A percentile compares a stretch with the other conserved stretches of the same genome.
phyloP scores from a whole-genome alignment of 129 eudicot species.

The Arctium lappa region DNA sequence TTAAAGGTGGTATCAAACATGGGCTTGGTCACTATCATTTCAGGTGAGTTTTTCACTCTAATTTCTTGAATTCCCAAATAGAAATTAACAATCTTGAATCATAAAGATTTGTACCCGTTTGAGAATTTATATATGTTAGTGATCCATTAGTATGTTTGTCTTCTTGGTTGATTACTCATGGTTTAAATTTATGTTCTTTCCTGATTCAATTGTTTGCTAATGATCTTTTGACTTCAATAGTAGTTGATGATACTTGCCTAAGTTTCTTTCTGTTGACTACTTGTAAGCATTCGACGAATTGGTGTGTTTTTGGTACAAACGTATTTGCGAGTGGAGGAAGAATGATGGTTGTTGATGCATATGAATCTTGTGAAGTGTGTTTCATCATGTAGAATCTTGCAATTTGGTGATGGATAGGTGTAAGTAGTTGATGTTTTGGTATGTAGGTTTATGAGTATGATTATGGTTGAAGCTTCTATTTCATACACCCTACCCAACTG shows the following conservation, averaged over 20 bases:
- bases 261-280: too few relatives aligned
- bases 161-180: neutral
- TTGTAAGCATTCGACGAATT: neutral
- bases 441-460: neutral
- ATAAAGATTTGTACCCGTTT: neutral
- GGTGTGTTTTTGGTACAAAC: neutral
- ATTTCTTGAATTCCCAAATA: neutral
- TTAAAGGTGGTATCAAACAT: conserved; percentile 73
- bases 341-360: neutral
- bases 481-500: neutral
- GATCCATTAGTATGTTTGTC: neutral
- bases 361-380: neutral
- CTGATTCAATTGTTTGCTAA: neutral
- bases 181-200: neutral
- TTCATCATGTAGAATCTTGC: conserved; percentile 1
- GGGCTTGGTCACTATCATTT: conserved; percentile 91
- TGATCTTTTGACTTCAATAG: neutral
- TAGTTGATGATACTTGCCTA: neutral
- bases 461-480: neutral
- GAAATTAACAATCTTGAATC: neutral
- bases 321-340: neutral
- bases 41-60: conserved; percentile 43
- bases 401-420: neutral
- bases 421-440: neutral
- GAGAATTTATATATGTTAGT: neutral